Percentiles rank a stretch among this genome's conserved stretches.
phyloP scores from a whole-genome alignment of 495 filamentous ascomycete species.

The Barbatosphaeria neglecta region DNA sequence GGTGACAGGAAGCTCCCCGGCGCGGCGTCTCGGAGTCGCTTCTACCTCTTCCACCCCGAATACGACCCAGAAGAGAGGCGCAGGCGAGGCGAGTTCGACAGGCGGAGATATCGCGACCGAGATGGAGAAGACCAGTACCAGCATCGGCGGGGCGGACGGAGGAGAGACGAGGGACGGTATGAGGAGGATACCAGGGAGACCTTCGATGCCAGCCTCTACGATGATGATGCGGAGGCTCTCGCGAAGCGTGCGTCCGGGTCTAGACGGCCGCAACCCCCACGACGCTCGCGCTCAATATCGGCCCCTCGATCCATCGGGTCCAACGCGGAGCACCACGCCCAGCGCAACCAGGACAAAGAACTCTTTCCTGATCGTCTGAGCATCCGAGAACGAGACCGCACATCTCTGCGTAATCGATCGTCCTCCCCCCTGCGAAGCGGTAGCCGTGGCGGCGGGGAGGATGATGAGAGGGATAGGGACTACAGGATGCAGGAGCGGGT shows the following conservation, averaged over 20 bases:
- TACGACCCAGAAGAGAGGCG: constrained; percentile 71
- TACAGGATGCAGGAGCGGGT: constrained; percentile 2
- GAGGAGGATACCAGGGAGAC: constrained; percentile 39
- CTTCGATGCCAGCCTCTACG: constrained; percentile 69
- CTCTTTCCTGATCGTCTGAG: constrained; percentile 38
- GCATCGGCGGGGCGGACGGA: constrained; percentile 45
- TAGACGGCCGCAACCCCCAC: constrained; percentile 10
- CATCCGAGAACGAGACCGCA: constrained; percentile 11
- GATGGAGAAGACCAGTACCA: constrained; percentile 47
- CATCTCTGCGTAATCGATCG: constrained; percentile 46
- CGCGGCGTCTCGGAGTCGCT: constrained; percentile 70
- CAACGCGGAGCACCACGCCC: constrained; percentile 11
- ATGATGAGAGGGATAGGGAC: constrained; percentile 33
- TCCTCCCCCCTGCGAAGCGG: constrained; percentile 61
- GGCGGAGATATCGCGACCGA: constrained; percentile 42
- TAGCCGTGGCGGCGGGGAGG: constrained; percentile 27
- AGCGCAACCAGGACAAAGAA: constrained; percentile 33
- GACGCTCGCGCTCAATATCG: constrained; percentile 20
- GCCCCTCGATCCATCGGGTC: constrained; percentile 15
- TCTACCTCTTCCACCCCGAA: constrained; percentile 83
- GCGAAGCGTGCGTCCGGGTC: constrained; percentile 16
- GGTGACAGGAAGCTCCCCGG: constrained; percentile 67
- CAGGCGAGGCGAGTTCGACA: constrained; percentile 26
- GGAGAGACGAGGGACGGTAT: constrained; percentile 36
- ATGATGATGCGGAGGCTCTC: constrained; percentile 44